A percentile compares a stretch with the other conserved stretches of the same genome.
phyloP scores from a whole-genome alignment of 495 filamentous ascomycete genomes.

The Penicillium malachiteum region DNA sequence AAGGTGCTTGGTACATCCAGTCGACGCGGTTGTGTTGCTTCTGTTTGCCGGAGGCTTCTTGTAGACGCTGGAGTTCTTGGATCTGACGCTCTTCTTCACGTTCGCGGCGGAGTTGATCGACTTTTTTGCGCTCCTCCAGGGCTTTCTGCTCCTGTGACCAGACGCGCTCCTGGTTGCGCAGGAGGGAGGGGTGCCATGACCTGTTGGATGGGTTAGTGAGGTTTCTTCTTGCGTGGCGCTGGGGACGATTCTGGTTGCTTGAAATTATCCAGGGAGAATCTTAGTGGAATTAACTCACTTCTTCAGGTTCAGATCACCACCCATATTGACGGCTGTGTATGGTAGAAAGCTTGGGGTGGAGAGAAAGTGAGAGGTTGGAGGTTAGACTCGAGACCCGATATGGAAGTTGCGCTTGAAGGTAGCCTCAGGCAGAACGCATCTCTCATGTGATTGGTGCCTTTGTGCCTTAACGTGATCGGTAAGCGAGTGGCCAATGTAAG shows the following conservation, averaged over 20 bases:
- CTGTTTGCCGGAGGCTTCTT: constrained; percentile 83
- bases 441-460: constrained; percentile 3
- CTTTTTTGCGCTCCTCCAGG: constrained; percentile 91
- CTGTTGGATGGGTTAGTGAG: constrained; percentile 23
- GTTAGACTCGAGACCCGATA: not conserved
- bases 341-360: constrained; percentile 1
- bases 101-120: constrained; percentile 84
- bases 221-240: not conserved
- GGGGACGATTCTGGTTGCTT: too few species aligned
- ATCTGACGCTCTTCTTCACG: constrained; percentile 90
- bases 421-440: not conserved
- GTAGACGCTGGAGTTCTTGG: constrained; percentile 85
- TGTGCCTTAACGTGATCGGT: too few species aligned
- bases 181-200: constrained; percentile 85
- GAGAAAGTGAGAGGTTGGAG: not conserved
- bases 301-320: constrained; percentile 90
- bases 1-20: constrained; percentile 95
- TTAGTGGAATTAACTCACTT: constrained; percentile 49
- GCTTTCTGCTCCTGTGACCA: constrained; percentile 88
- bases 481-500: too few species aligned
- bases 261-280: not conserved
- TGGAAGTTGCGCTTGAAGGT: constrained; percentile 2
- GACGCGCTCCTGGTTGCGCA: constrained; percentile 79
- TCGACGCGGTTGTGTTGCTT: constrained; percentile 78
- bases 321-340: constrained; percentile 56